Percentiles rank a stretch among this genome's conserved stretches.
phyloP scores from a whole-genome alignment of 148 eudicot species.

The Persicaria maculosa region DNA sequence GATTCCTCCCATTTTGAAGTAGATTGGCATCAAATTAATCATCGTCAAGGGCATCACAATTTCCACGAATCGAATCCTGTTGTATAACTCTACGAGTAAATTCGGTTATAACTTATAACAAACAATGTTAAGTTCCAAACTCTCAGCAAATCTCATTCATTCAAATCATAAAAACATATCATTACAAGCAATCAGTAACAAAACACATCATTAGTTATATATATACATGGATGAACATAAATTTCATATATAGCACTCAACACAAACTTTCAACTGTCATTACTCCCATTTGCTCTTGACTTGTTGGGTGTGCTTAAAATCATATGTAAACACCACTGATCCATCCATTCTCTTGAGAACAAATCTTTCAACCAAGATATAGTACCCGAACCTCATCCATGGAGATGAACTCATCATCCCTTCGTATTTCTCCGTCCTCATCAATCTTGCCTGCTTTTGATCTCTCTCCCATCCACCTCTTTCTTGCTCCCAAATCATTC shows the following conservation, averaged over 20 bases:
- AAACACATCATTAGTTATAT: background rate
- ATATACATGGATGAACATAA: background rate
- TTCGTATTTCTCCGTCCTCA: constrained; percentile 34
- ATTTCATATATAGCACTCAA: background rate
- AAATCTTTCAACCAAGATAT: constrained; percentile 66
- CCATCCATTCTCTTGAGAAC: constrained; percentile 57
- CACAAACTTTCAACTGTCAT: background rate
- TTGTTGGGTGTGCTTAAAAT: constrained; percentile 51
- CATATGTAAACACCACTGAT: constrained; percentile 42
- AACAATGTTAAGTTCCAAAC: too few relatives aligned
- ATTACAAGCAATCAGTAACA: background rate
- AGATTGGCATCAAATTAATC: too few relatives aligned
- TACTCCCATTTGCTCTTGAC: constrained; percentile 48
- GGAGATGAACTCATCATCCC: constrained; percentile 21
- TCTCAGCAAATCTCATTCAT: too few relatives aligned
- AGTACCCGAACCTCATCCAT: constrained; percentile 54
- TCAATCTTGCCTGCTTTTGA: constrained; percentile 29
- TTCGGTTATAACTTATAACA: too few relatives aligned
- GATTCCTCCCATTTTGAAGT: too few relatives aligned
- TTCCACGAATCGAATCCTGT: too few relatives aligned
- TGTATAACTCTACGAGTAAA: too few relatives aligned
- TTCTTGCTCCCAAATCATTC: constrained; percentile 69
- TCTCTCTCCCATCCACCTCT: constrained; percentile 40
- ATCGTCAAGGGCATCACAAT: too few relatives aligned
- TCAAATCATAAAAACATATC: background rate